Base-by-base conservation (phyloP, 495 filamentous ascomycete genomes). In the Saxophila tyrrhenica region DNA sequence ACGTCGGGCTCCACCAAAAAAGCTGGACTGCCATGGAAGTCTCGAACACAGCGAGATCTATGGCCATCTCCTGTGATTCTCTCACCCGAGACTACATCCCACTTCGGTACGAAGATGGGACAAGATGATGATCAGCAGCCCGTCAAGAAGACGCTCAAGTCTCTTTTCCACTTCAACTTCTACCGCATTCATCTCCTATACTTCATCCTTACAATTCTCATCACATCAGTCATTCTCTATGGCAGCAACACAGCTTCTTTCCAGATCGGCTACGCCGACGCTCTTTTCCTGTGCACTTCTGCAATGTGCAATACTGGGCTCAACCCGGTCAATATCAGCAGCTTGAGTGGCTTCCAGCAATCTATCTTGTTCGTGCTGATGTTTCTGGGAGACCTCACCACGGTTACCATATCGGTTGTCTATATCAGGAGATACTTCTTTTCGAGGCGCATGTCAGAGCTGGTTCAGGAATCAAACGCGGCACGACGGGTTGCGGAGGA, bases 301-400 rank as follows among this genome's bases (percentile, higher is more conserved):
- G 52, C 52, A 19, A 55, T 55, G 52, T 50, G 42, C 16, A 55
- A 42, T 22, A 39, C 29, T 2, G 52, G 52, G 8, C 44, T 55
- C 2, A 55, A 55, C 25, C 50, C 52, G 21, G 44, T 55, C 44
- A 55, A 55, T 51, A 10, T 55, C 16, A 45, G 52, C 20, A 43
- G 22, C 22, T 32, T 55, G 16, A 55, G 3, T 20, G 52, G 22
- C 42, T 55, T 50, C 44, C 42, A 48, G 25, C 52, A 55, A 19
- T 25, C 24, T 11, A 45, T 55, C 10, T 17, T 55, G 8, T 49
- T 50, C n/a, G 25, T 55, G 9, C 43, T 55, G n/a, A 48, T 55
- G 42, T 24, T 39, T 2, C 5, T 48, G 24, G 52, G 52, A 24
- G 42, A 49, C 25, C 11, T 49, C 16, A 32, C 42, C 5, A 25